Conservation (phyloP, 768 basidiomycete species). For the Trametes villosa region DNA sequence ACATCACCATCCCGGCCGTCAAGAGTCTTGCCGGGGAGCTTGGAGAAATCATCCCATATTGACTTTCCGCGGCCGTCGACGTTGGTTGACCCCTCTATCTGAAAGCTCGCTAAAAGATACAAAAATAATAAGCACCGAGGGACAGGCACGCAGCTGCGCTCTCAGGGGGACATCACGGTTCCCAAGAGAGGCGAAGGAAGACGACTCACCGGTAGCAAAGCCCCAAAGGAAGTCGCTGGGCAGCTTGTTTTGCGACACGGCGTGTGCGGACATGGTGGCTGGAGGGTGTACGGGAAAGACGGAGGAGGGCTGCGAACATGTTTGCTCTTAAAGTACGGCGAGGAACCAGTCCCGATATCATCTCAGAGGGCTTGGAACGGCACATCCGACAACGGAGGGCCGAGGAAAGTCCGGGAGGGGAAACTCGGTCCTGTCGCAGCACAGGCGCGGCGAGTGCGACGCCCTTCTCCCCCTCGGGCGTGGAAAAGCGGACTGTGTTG, state of each 20-base stretch:
- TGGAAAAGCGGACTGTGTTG: conserved; percentile 14
- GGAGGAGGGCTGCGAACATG: conserved; percentile 27
- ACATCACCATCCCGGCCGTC: conserved; percentile 71
- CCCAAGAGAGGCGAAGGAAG: conserved; percentile 11
- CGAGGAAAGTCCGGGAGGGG: conserved; percentile 54
- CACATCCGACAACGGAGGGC: conserved; percentile 40
- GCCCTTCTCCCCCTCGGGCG: conserved; percentile 9
- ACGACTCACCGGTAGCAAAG: conserved; percentile 63
- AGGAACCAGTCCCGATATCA: conserved; percentile 32
- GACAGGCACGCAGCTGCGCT: not conserved
- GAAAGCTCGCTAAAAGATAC: conserved; percentile 57
- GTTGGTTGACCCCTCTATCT: conserved; percentile 71
- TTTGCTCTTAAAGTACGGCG: conserved; percentile 30
- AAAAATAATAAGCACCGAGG: not conserved
- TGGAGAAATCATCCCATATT: conserved; percentile 77
- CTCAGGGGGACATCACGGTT: not conserved
- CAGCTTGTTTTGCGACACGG: conserved; percentile 36
- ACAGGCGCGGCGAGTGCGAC: conserved; percentile 9
- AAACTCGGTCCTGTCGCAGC: conserved; percentile 13
- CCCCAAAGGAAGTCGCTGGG: conserved; percentile 70
- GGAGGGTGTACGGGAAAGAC: conserved; percentile 36
- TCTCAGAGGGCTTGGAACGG: conserved; percentile 38
- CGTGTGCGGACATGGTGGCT: conserved; percentile 30
- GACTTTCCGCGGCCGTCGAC: conserved; percentile 67
- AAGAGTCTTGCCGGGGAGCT: conserved; percentile 65